Conservation (phyloP, 208 protist genomes). For the Wallacemonas sp. region DNA sequence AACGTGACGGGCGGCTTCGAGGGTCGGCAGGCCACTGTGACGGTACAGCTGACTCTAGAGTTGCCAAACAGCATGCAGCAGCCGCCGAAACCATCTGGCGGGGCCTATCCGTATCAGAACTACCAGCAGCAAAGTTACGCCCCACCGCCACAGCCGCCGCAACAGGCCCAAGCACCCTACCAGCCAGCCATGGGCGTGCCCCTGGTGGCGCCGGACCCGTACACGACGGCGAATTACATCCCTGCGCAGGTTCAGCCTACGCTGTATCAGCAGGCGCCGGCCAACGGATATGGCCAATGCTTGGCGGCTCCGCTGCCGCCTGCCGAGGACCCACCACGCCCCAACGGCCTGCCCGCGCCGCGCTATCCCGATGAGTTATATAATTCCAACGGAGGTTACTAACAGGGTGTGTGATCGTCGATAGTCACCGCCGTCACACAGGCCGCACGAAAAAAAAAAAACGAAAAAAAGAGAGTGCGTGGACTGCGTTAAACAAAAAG, state of each 20-base stretch:
- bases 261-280: background rate
- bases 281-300: constrained; percentile 1
- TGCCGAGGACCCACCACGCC: background rate
- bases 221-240: constrained; percentile 32
- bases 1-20: constrained; percentile 47
- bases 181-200: constrained; percentile 27
- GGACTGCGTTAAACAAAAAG: too few relatives aligned
- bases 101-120: constrained; percentile 1
- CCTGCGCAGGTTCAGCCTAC: background rate
- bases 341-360: background rate
- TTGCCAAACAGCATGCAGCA: background rate
- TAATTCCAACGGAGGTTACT: background rate
- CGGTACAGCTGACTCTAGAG: constrained; percentile 11
- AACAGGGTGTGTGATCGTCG: too few relatives aligned
- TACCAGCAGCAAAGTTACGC: constrained; percentile 3
- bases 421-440: too few relatives aligned
- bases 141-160: constrained; percentile 3
- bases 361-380: constrained; percentile 2
- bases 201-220: constrained; percentile 17
- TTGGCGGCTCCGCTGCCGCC: constrained; percentile 19
- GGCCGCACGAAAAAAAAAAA: too few relatives aligned
- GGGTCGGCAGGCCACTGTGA: constrained; percentile 26
- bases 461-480: too few relatives aligned
- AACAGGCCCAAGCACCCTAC: background rate
- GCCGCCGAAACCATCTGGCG: background rate